Percentiles rank a stretch among this genome's conserved stretches.
Conservation (phyloP, 345 rosid species). For the Linum usitatissimum region DNA sequence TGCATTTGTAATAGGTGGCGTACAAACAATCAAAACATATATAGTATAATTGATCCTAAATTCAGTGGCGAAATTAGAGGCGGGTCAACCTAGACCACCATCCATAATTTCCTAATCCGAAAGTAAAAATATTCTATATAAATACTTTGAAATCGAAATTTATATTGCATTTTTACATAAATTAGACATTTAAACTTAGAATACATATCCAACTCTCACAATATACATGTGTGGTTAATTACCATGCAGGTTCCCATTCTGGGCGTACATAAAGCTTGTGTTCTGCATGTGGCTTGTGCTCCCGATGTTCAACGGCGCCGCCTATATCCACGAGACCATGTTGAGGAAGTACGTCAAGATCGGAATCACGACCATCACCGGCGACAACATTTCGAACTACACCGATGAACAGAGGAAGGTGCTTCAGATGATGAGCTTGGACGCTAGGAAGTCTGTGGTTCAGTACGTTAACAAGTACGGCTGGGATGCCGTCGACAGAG, state of each 20-base stretch:
- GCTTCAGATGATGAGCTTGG: constrained; percentile 87
- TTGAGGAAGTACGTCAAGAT: constrained; percentile 56
- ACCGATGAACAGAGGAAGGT: constrained; percentile 55
- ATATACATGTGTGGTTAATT: too few species aligned
- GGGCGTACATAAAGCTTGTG: constrained; percentile 66
- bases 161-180: too few species aligned
- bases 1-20: too few species aligned
- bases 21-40: too few species aligned
- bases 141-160: too few species aligned
- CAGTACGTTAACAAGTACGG: constrained; percentile 62
- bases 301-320: constrained; percentile 80
- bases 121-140: too few species aligned
- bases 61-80: too few species aligned
- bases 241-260: constrained; percentile 64
- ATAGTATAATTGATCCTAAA: too few species aligned
- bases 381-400: constrained; percentile 9
- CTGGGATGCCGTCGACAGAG: constrained; percentile 67
- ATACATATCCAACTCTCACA: background rate
- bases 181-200: too few species aligned
- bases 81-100: too few species aligned
- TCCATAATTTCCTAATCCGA: too few species aligned
- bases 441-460: constrained; percentile 60
- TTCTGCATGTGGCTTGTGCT: constrained; percentile 81
- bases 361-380: constrained; percentile 31
- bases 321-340: constrained; percentile 56